These are phyloP conservation scores for Peronospora destructor DNA, from an alignment of 352 stramenopile species.

Conservation along the genomic window DNA sequence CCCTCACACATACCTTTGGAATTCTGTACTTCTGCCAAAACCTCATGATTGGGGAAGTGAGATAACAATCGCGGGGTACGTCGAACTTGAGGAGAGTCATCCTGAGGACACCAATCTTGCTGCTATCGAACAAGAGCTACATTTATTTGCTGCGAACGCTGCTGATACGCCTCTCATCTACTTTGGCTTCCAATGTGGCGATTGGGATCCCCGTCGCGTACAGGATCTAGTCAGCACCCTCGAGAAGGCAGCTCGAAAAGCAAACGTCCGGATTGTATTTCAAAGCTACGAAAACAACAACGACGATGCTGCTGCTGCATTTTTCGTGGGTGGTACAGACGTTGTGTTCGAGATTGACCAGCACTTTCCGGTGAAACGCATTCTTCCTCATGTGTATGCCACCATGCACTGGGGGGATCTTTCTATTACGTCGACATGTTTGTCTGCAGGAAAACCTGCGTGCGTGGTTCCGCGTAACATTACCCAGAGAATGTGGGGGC, in stretches of 20 bases:
- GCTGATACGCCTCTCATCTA: slow-evolving; percentile 36
- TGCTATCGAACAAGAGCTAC: slow-evolving; percentile 25
- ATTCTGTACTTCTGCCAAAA: slow-evolving; percentile 43
- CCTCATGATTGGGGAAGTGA: slow-evolving; percentile 57
- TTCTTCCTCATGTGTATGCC: slow-evolving; percentile 34
- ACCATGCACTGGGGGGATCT: slow-evolving; percentile 52
- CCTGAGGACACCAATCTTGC: slow-evolving; percentile 11
- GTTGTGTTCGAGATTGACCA: slow-evolving; percentile 45
- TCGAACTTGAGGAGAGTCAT: slow-evolving; percentile 31
- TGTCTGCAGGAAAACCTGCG: slow-evolving; percentile 38
- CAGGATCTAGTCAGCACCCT: slow-evolving; percentile 41
- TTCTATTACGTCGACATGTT: slow-evolving; percentile 45
- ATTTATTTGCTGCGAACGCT: slow-evolving; percentile 8
- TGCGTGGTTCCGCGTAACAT: slow-evolving; percentile 46
- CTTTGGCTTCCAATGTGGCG: slow-evolving; percentile 43
- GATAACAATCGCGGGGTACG: slow-evolving; percentile 47
- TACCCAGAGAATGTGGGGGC: slow-evolving; percentile 46
- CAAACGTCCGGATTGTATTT: slow-evolving; percentile 49
- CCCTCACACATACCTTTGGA: slow-evolving; percentile 76
- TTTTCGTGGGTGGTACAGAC: slow-evolving; percentile 31
- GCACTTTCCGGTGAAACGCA: slow-evolving; percentile 29
- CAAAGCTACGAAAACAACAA: slow-evolving; percentile 38
- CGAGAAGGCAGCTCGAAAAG: slow-evolving; percentile 33
- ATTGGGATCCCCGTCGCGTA: slow-evolving; percentile 35
- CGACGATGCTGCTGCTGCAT: slow-evolving; percentile 11